Evolutionary conservation across 2,329 filamentous ascomycete species (phyloP), one percentile per base, ranked within the genome.

Genomic region (Basipetospora chlamydospora): DNA sequence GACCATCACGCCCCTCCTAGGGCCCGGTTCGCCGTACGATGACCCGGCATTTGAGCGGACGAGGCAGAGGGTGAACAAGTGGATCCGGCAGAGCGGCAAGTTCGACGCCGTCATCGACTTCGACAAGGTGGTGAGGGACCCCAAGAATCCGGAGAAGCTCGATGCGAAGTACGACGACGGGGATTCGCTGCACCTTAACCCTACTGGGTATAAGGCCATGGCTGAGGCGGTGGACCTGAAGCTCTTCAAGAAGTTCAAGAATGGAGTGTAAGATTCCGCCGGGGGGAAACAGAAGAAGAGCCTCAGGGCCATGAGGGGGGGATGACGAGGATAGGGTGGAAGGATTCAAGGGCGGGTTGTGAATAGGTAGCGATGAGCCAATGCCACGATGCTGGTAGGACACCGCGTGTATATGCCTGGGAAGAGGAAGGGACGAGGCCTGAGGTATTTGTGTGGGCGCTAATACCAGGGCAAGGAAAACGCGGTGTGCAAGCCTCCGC

Each of bases 61-160:
- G 13, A 53, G 74, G 31, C 59, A 66, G 48, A 53, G 58, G 10
- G 56, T 79, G 6, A 80, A 80, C 43, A 49, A 51, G 20, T 80
- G 69, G 58, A 78, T 79, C 17, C 56, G 73, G 13, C 50, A 42
- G 2, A 63, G 57, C 37, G 66, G 64, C 0, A 54, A 58, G 13
- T 79, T 77, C 47, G 73, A 79, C 44, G 67, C 60, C 0, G 65
- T 79, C 2, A 49, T 77, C 10, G 74, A 80, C 47, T 77, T 80
- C 45, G 74, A 79, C 45, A 53, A 48, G 18, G 57, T 66, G 2
- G 49, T 77, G 16, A 53, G 67, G 26, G 65, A 77, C 47, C 32
- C 55, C 42, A 28, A 66, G 47, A 54, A 53, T 16, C 49, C 52
- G 6, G 46, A 56, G 28, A 50, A 57, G 47, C 45, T 75, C 47